Percentiles rank a stretch among this genome's conserved stretches.
These are phyloP conservation scores for Ophiocordyceps robertsii DNA, from an alignment of 2,329 filamentous ascomycete genomes.

Conservation along the genomic window DNA sequence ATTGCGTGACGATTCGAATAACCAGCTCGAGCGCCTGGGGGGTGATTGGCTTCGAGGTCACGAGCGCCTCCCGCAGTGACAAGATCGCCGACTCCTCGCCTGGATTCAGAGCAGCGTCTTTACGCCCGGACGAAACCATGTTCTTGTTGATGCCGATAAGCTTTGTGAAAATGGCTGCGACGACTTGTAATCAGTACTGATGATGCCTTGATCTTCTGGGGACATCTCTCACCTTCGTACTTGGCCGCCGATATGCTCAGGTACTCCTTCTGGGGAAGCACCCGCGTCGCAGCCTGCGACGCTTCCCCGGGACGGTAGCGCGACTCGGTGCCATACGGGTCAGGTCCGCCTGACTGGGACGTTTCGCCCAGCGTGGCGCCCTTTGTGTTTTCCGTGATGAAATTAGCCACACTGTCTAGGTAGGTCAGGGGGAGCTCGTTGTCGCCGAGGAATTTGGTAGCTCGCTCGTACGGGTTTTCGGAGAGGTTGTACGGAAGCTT, in stretches of 20 bases:
- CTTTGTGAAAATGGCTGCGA: slow-evolving; percentile 58
- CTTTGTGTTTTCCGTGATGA: slow-evolving; percentile 81
- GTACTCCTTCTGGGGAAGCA: slow-evolving; percentile 68
- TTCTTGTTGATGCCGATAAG: slow-evolving; percentile 61
- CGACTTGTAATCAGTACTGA: slow-evolving; percentile 7
- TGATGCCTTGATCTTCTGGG: too few species aligned
- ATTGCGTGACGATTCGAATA: slow-evolving; percentile 59
- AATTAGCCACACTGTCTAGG: slow-evolving; percentile 82
- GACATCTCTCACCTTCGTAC: slow-evolving; percentile 31
- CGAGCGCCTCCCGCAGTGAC: slow-evolving; percentile 49
- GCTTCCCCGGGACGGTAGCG: slow-evolving; percentile 58
- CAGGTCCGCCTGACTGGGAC: slow-evolving; percentile 37
- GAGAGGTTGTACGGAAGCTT: slow-evolving; percentile 91
- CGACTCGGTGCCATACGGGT: slow-evolving; percentile 67
- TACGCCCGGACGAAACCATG: slow-evolving; percentile 56
- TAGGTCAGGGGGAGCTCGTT: slow-evolving; percentile 82
- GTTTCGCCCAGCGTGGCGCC: slow-evolving; percentile 66
- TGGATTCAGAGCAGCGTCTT: slow-evolving; percentile 61
- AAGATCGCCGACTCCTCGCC: slow-evolving; percentile 52
- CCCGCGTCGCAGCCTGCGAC: slow-evolving; percentile 31
- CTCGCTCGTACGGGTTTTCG: slow-evolving; percentile 84
- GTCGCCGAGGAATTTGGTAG: slow-evolving; percentile 78
- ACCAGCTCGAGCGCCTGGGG: slow-evolving; percentile 47
- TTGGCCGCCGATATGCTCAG: slow-evolving; percentile 67
- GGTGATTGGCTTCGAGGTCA: slow-evolving; percentile 36